Percentiles rank a stretch among this genome's conserved stretches.
Evolutionary conservation across 1,284 basidiomycete genomes (phyloP).

Genomic region (Rhodotorula sp.): DNA sequence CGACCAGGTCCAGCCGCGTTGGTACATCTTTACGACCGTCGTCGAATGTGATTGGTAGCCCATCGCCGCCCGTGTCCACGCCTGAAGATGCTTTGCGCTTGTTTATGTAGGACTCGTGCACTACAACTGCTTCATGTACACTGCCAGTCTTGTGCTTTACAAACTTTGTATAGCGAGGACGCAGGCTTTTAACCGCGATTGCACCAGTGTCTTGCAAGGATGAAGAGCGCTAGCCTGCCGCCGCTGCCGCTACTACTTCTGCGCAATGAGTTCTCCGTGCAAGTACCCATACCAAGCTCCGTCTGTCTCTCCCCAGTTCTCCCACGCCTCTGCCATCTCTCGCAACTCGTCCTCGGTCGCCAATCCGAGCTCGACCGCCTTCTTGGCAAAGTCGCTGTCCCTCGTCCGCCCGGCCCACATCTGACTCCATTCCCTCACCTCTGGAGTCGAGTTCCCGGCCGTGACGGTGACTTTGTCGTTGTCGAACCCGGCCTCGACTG

Average conservation of each 20-base stretch:
- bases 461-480: conserved; percentile 2
- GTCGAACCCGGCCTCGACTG: conserved; percentile 25
- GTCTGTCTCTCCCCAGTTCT: conserved; percentile 14
- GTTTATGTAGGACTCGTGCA: neutral
- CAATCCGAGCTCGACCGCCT: conserved; percentile 17
- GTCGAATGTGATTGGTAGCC: neutral
- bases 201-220: no score
- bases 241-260: neutral
- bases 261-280: conserved; percentile 23
- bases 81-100: neutral
- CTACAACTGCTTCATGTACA: neutral
- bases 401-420: conserved; percentile 21
- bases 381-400: conserved; percentile 19
- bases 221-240: no score
- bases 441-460: conserved; percentile 1
- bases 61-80: no score
- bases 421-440: conserved; percentile 23
- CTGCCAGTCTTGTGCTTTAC: neutral
- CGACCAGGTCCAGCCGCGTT: neutral
- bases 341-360: conserved; percentile 19
- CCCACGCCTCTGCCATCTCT: conserved; percentile 18
- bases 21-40: neutral
- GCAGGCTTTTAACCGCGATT: no score
- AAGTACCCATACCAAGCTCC: conserved; percentile 32
- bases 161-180: no score